Evolutionary conservation across 352 stramenopile genomes (phyloP).

Genomic region (Stramenopiles sp.): DNA sequence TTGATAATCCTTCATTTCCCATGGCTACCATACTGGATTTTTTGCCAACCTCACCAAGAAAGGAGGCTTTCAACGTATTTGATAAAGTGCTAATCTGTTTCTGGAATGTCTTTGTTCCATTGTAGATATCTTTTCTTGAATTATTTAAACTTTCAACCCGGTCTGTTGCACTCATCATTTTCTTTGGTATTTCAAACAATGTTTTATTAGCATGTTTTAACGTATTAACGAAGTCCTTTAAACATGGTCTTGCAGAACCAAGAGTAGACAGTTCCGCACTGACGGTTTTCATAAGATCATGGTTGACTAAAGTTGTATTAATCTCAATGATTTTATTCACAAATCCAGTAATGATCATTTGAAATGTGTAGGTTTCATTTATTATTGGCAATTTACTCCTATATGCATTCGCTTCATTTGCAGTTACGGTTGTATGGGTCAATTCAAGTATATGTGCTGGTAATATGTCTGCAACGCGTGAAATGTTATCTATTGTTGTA

Average conservation of each 20-base stretch:
- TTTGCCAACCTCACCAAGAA: background rate
- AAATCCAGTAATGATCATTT: background rate
- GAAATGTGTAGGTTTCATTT: background rate
- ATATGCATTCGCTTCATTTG: background rate
- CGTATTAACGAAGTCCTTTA: background rate
- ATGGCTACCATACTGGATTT: background rate
- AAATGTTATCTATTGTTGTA: background rate
- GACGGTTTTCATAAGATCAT: background rate
- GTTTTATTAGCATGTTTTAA: background rate
- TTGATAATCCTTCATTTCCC: background rate
- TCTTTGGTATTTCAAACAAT: background rate
- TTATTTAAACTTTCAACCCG: background rate
- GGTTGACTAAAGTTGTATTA: background rate
- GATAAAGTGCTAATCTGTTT: background rate
- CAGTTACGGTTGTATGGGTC: background rate
- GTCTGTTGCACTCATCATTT: background rate
- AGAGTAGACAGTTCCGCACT: background rate
- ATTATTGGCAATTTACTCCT: background rate
- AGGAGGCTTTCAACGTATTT: background rate
- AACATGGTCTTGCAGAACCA: background rate
- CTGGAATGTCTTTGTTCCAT: background rate
- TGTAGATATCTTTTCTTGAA: background rate
- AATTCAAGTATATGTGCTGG: background rate
- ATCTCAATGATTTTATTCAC: background rate
- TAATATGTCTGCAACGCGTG: background rate